Conservation (phyloP, 345 rosid species). For the Cardiospermum halicacabum region DNA sequence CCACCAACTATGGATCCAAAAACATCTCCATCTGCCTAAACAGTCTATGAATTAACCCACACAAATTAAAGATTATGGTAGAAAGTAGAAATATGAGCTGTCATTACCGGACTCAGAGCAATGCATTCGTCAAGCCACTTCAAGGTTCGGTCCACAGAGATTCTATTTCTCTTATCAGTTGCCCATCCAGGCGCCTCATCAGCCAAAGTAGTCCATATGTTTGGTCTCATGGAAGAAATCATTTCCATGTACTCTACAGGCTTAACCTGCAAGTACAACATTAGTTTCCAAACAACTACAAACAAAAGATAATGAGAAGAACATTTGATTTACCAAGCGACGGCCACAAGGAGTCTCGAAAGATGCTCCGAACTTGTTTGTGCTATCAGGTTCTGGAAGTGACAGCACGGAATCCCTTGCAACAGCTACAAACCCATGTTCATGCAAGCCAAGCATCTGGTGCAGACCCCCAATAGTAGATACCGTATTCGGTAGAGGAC, state of each 20-base stretch:
- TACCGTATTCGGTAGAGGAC: slow-evolving; percentile 41
- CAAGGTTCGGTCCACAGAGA: slow-evolving; percentile 63
- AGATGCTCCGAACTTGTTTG: slow-evolving; percentile 61
- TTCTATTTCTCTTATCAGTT: slow-evolving; percentile 49
- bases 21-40: slow-evolving; percentile 52
- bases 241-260: slow-evolving; percentile 55
- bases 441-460: slow-evolving; percentile 48
- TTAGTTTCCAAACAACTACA: background rate
- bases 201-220: slow-evolving; percentile 62
- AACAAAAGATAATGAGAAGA: background rate
- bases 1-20: slow-evolving; percentile 83
- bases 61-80: background rate
- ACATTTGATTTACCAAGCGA: slow-evolving; percentile 34
- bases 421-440: slow-evolving; percentile 43
- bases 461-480: slow-evolving; percentile 59
- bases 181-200: slow-evolving; percentile 82
- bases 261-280: slow-evolving; percentile 41
- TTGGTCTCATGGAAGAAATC: slow-evolving; percentile 60
- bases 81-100: background rate
- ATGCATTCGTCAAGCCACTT: slow-evolving; percentile 81
- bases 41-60: slow-evolving; percentile 9
- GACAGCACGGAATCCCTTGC: slow-evolving; percentile 67
- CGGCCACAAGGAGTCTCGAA: slow-evolving; percentile 73
- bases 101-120: slow-evolving; percentile 37
- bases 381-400: slow-evolving; percentile 45